Conservation (phyloP, 192 early-diverging fungal genomes). For the Cladochytrium replicatum region DNA sequence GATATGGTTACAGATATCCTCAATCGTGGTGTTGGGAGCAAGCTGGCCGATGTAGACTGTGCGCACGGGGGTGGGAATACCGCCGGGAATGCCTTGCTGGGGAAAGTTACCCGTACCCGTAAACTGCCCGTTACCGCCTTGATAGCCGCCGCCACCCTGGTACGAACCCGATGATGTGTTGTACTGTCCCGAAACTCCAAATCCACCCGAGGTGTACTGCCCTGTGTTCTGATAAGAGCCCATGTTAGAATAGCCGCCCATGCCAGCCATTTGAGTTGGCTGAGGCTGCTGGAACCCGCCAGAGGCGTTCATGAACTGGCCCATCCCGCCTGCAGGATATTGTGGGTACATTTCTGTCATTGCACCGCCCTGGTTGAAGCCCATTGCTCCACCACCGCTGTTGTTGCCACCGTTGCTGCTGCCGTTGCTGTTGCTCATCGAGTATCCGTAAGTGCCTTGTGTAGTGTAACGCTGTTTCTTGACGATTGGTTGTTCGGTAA, state of each 20-base stretch:
- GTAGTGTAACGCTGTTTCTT: constrained; percentile 48
- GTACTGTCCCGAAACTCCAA: constrained; percentile 6
- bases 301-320: constrained; percentile 14
- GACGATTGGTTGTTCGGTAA: constrained; percentile 27
- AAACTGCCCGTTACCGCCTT: constrained; percentile 1
- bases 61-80: constrained; percentile 38
- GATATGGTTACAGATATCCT: constrained; percentile 62
- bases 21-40: constrained; percentile 40
- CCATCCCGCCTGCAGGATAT: constrained; percentile 17
- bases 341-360: constrained; percentile 18
- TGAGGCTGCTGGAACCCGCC: too few relatives aligned
- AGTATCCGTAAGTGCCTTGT: constrained; percentile 29
- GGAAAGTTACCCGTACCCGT: background rate
- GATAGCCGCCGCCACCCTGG: background rate
- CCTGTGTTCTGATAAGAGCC: constrained; percentile 5
- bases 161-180: constrained; percentile 7
- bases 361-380: too few relatives aligned
- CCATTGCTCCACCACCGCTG: too few relatives aligned
- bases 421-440: constrained; percentile 8
- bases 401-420: constrained; percentile 1
- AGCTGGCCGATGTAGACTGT: constrained; percentile 81
- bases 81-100: background rate
- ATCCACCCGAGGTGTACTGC: background rate
- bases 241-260: constrained; percentile 23
- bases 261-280: too few relatives aligned